A percentile compares a stretch with the other conserved stretches of the same genome.
phyloP scores from a whole-genome alignment of 305 asterid species.

The Fraxinus greggii region DNA sequence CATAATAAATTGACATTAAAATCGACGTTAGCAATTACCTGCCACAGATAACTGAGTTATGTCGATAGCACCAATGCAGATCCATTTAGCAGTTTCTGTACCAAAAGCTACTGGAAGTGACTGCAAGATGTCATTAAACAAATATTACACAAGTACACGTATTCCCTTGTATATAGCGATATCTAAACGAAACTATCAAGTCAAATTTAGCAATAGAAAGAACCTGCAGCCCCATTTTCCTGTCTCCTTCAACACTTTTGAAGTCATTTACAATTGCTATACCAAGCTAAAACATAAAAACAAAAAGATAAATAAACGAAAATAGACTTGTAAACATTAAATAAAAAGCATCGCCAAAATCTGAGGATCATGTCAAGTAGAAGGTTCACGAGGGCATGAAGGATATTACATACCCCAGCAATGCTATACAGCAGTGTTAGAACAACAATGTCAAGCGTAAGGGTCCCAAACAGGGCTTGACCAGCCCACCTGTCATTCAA shows the following conservation, averaged over 20 bases:
- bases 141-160: constrained; percentile 14
- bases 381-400: constrained; percentile 4
- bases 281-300: constrained; percentile 60
- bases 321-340: background rate
- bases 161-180: background rate
- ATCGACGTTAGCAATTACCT: constrained; percentile 37
- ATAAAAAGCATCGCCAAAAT: background rate
- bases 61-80: constrained; percentile 96
- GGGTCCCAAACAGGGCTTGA: constrained; percentile 94
- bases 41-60: constrained; percentile 92
- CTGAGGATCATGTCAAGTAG: background rate
- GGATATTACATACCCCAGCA: constrained; percentile 70
- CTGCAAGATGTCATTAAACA: constrained; percentile 37
- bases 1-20: background rate
- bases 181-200: background rate
- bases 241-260: constrained; percentile 96
- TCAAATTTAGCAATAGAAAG: constrained; percentile 10
- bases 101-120: constrained; percentile 98
- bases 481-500: constrained; percentile 88
- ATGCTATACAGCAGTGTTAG: constrained; percentile 82
- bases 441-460: constrained; percentile 77
- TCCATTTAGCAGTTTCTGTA: constrained; percentile 91
- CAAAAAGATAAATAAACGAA: background rate
- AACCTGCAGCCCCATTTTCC: constrained; percentile 92
- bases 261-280: constrained; percentile 96